Conservation (phyloP, 371 early-diverging fungal genomes). For the Choanephora cucurbitarum region DNA sequence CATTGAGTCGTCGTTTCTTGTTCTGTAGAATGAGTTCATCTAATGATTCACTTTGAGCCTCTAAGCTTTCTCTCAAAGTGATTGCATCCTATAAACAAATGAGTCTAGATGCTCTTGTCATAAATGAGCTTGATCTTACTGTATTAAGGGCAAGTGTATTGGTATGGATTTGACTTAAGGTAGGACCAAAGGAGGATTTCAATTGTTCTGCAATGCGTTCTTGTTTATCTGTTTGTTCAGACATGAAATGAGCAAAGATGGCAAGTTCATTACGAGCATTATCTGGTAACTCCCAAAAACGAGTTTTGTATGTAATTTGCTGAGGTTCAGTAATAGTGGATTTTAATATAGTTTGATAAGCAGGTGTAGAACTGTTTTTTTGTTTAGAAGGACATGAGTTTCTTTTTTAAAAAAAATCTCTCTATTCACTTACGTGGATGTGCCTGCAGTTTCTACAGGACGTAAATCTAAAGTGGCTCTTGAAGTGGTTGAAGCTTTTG, state of each 20-base stretch:
- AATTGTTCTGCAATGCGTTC: slow-evolving; percentile 14
- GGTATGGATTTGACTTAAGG: slow-evolving; percentile 7
- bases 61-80: slow-evolving; percentile 19
- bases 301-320: slow-evolving; percentile 23
- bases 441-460: slow-evolving; percentile 4
- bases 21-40: slow-evolving; percentile 18
- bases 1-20: slow-evolving; percentile 16
- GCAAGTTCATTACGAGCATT: slow-evolving; percentile 22
- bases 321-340: slow-evolving; percentile 12
- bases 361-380: slow-evolving; percentile 3
- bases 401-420: neutral
- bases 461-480: slow-evolving; percentile 3
- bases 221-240: slow-evolving; percentile 19
- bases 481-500: neutral
- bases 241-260: slow-evolving; percentile 19
- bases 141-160: slow-evolving; percentile 4
- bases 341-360: slow-evolving; percentile 13
- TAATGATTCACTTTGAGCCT: slow-evolving; percentile 9
- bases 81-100: slow-evolving; percentile 17
- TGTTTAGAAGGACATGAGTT: too few relatives aligned
- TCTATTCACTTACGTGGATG: slow-evolving; percentile 7
- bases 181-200: slow-evolving; percentile 15
- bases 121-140: too few relatives aligned
- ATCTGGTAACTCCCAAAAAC: slow-evolving; percentile 27
- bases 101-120: neutral